phyloP scores from a whole-genome alignment of 345 rosid genomes.

The Raphanus raphanistrum region DNA sequence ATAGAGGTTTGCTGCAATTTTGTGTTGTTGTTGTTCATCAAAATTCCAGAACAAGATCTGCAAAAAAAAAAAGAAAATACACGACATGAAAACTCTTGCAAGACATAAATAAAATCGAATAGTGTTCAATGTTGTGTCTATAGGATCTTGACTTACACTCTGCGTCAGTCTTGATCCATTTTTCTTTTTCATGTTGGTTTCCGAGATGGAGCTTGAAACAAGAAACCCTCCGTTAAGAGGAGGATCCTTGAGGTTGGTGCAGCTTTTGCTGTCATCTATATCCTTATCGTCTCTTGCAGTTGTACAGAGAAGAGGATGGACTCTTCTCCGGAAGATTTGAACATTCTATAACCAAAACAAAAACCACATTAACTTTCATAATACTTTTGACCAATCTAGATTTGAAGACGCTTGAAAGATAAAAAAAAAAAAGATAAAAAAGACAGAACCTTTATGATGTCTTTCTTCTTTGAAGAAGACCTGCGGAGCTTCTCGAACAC shows the following conservation, averaged over 20 bases:
- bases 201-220: not conserved
- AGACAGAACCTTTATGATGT: conserved; percentile 27
- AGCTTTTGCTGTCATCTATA: conserved; percentile 8
- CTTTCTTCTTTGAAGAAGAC: conserved; percentile 25
- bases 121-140: not conserved
- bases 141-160: conserved; percentile 35
- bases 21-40: conserved; percentile 25
- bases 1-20: conserved; percentile 1
- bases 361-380: conserved; percentile 8
- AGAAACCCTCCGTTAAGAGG: not conserved
- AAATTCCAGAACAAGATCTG: conserved; percentile 36
- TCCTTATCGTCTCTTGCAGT: conserved; percentile 4
- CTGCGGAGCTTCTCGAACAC: conserved; percentile 11
- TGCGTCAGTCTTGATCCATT: conserved; percentile 39
- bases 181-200: conserved; percentile 10
- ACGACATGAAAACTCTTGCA: not conserved
- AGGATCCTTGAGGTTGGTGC: conserved; percentile 3
- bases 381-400: conserved; percentile 1
- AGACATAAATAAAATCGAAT: not conserved
- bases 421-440: not conserved
- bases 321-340: conserved; percentile 31
- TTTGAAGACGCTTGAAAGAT: not conserved
- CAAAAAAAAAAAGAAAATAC: conserved; percentile 15
- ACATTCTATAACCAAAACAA: conserved; percentile 24
- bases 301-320: conserved; percentile 33